These are phyloP conservation scores for Cyberlindnera euphorbiiphila DNA, from an alignment of 805 yeast species.

Conservation along the genomic window DNA sequence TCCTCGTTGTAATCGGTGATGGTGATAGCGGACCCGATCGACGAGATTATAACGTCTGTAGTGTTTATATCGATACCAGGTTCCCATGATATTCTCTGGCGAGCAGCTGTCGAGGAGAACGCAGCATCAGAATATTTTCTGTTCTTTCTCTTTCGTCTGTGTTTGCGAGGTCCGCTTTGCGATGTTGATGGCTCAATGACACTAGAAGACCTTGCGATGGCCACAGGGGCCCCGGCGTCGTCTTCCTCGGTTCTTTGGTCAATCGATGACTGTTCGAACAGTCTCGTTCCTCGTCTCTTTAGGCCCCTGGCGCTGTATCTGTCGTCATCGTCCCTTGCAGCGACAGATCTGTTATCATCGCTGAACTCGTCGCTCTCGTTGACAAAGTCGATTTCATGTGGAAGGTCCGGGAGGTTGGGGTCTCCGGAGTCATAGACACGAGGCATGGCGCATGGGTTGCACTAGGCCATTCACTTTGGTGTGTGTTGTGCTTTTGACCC, in stretches of 20 bases:
- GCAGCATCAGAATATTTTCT: conserved; percentile 35
- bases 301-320: neutral
- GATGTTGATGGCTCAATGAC: conserved; percentile 1
- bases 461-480: too few relatives aligned
- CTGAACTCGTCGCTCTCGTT: conserved; percentile 26
- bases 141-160: conserved; percentile 15
- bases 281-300: conserved; percentile 11
- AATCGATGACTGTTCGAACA: conserved; percentile 3
- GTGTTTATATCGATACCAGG: conserved; percentile 54
- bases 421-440: conserved; percentile 38
- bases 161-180: conserved; percentile 1
- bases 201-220: too few relatives aligned
- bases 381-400: conserved; percentile 24
- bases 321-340: conserved; percentile 1
- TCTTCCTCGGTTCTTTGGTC: neutral
- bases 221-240: too few relatives aligned
- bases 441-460: conserved; percentile 9
- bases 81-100: conserved; percentile 49
- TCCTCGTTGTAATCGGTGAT: conserved; percentile 46
- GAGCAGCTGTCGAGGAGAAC: conserved; percentile 32
- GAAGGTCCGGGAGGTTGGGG: conserved; percentile 38
- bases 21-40: conserved; percentile 51
- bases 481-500: too few relatives aligned
- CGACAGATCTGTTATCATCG: conserved; percentile 10
- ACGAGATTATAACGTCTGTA: conserved; percentile 46